Evolutionary conservation across 768 basidiomycete species (phyloP), one percentile per base, ranked within the genome.

Genomic region (Leccinum barrowsii): DNA sequence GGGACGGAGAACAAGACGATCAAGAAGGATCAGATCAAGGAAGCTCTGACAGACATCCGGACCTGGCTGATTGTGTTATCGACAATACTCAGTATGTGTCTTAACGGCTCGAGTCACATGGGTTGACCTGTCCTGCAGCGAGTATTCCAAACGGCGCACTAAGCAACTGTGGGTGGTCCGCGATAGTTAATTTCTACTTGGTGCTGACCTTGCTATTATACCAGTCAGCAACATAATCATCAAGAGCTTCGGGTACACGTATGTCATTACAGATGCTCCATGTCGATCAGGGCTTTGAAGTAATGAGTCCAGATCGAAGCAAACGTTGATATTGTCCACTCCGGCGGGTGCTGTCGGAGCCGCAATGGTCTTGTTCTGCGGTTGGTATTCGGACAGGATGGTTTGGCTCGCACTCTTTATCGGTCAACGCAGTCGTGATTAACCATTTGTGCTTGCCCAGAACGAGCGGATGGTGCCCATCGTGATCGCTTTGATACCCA

Each of bases 331-430:
- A 42, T 65, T 86, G 26, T 78, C 78, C 4, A 83, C 85, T 0
- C 85, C 85, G 5, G 78, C 70, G 21, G 87, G 86, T 3, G 76
- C 72, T 8, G 67, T 87, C 24, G 79, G 76, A 4, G 76, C 84
- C 0, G 44, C 72, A 4, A 84, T 75, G 59, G 78, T 80, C 2
- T 60, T 85, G 17, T 63, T 77, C 5, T 85, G 83, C 59, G 85
- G 85, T 3, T 87, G 82, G 80, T 85, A 84, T 66, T 85, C 86
- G 0, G 86, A 87, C 63, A 82, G 74, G 68, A 85, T 82, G 79
- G 85, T 82, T 52, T 7, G 49, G 37, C 15, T 40, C 22, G 46
- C 22, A 11, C 52, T 49, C 37, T 49, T 26, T 17, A 7, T 56
- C 4, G 24, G 11, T 52, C 32, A 42, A n/a, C 40, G 2, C 19